Percentiles rank a stretch among this genome's conserved stretches.
Evolutionary conservation across 176 grass and related monocot species (phyloP).

Genomic region (Musa acuminata): DNA sequence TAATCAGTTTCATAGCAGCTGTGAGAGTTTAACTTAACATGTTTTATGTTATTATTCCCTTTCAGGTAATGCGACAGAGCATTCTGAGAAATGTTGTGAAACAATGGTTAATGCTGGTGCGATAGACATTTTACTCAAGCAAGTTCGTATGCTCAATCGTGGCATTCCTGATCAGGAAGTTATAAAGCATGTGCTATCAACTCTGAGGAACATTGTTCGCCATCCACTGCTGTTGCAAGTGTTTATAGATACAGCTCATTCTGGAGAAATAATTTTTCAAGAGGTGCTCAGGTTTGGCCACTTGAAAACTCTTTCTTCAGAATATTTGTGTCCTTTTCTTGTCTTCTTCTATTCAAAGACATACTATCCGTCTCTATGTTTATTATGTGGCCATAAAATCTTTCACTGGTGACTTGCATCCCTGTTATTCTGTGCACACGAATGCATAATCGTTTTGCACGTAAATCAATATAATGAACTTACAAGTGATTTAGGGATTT

Average conservation of each 20-base stretch:
- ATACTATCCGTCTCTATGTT: neutral
- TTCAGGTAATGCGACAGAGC: conserved; percentile 44
- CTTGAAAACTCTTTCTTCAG: neutral
- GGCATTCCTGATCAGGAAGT: conserved; percentile 63
- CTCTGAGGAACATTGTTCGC: conserved; percentile 40
- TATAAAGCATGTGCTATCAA: conserved; percentile 45
- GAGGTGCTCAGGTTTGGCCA: conserved; percentile 43
- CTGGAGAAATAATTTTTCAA: conserved; percentile 39
- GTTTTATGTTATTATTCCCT: conserved; percentile 1
- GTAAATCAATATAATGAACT: neutral
- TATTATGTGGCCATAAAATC: neutral
- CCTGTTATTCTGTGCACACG: too few species aligned
- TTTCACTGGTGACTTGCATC: too few species aligned
- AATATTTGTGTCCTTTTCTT: neutral
- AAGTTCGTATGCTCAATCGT: conserved; percentile 38
- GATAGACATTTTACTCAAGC: conserved; percentile 44
- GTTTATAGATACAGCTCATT: conserved; percentile 22
- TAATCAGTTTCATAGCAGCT: neutral
- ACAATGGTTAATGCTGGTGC: conserved; percentile 36
- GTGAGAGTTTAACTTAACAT: neutral
- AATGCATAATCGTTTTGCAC: too few species aligned
- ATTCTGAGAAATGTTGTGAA: conserved; percentile 49
- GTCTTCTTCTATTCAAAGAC: neutral
- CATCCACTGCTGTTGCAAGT: conserved; percentile 24
- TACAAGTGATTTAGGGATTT: neutral